Evolutionary conservation across 768 basidiomycete species (phyloP).

Genomic region (Dacryopinax spathularia): DNA sequence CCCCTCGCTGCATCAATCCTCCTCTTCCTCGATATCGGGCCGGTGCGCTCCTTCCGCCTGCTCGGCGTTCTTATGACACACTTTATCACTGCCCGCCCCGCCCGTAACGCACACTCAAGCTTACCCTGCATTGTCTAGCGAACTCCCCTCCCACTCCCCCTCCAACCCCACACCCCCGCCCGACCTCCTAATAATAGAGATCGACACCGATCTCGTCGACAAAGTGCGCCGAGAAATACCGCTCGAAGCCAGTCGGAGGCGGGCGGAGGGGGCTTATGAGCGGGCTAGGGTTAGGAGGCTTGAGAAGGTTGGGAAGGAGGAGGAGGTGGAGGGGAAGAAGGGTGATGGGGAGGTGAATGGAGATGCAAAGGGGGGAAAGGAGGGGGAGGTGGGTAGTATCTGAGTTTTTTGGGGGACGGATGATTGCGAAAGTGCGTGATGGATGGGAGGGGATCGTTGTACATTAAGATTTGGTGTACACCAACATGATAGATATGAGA

Average conservation of each 20-base stretch:
- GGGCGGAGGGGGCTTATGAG: neutral
- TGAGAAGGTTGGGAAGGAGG: constrained; percentile 3
- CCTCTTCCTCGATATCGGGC: too few species aligned
- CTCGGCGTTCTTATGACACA: too few species aligned
- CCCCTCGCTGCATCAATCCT: too few species aligned
- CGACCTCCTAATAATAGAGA: neutral
- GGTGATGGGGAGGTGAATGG: neutral
- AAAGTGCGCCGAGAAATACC: neutral
- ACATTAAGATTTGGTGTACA: too few species aligned
- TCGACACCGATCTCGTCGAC: neutral
- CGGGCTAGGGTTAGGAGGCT: neutral
- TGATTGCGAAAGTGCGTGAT: too few species aligned
- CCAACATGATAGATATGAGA: too few species aligned
- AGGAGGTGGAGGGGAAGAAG: neutral
- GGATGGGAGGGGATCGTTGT: too few species aligned
- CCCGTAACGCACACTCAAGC: neutral
- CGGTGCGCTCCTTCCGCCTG: too few species aligned
- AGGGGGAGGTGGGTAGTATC: neutral
- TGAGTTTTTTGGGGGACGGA: too few species aligned
- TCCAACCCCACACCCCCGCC: neutral
- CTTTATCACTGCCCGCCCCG: too few species aligned
- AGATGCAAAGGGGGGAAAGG: neutral
- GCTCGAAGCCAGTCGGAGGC: neutral
- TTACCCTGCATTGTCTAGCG: neutral
- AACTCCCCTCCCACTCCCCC: neutral